Evolutionary conservation across 208 protist species (phyloP).

Genomic region (Borovskyia barvae): DNA sequence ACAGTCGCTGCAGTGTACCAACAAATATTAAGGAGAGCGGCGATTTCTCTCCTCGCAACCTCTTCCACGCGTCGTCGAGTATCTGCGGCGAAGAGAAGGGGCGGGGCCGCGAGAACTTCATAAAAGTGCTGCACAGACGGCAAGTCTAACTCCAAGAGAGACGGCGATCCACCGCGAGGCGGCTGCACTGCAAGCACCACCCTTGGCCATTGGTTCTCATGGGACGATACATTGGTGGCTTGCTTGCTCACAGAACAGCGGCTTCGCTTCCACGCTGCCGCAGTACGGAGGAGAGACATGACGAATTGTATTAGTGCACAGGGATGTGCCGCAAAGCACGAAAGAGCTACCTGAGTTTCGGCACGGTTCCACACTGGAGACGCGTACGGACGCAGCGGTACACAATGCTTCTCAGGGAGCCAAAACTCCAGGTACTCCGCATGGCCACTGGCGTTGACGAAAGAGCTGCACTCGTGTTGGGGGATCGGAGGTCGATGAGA

Average conservation of each 20-base stretch:
- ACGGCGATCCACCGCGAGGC: conserved; percentile 11
- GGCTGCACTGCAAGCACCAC: conserved; percentile 19
- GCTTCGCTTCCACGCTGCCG: conserved; percentile 1
- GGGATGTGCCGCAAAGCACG: too few relatives aligned
- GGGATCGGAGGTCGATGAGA: neutral
- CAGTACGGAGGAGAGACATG: conserved; percentile 7
- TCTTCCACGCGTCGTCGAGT: conserved; percentile 5
- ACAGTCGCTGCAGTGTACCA: conserved; percentile 7
- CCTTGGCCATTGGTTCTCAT: conserved; percentile 1
- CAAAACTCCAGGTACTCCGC: conserved; percentile 56
- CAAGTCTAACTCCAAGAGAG: conserved; percentile 8
- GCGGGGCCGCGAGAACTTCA: conserved; percentile 15
- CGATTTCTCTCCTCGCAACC: conserved; percentile 10
- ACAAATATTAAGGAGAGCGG: conserved; percentile 14
- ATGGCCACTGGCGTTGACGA: conserved; percentile 1
- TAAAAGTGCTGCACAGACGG: conserved; percentile 22
- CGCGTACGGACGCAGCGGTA: conserved; percentile 57
- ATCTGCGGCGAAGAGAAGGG: conserved; percentile 10
- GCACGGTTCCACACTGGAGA: conserved; percentile 11
- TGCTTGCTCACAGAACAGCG: neutral
- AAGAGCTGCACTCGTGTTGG: conserved; percentile 5
- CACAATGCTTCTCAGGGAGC: conserved; percentile 75
- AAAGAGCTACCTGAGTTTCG: neutral
- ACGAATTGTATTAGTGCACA: conserved; percentile 6
- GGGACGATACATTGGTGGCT: neutral